phyloP scores from a whole-genome alignment of 2,329 filamentous ascomycete species.

The Aspergillus eucalypticola region DNA sequence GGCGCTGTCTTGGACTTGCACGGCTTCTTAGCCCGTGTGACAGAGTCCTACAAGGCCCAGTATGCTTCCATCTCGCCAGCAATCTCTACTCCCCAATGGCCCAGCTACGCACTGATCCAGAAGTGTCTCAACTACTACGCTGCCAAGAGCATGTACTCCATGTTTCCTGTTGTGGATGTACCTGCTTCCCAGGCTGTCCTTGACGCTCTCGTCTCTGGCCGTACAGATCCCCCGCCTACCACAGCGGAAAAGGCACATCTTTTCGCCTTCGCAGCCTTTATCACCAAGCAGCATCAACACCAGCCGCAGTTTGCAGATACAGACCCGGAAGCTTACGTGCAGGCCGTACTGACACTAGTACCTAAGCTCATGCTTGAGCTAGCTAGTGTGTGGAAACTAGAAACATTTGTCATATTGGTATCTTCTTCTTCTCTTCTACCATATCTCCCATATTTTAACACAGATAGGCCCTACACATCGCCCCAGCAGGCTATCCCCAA shows the following conservation, averaged over 20 bases:
- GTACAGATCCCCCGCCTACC: slow-evolving; percentile 7
- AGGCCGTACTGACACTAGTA: slow-evolving; percentile 22
- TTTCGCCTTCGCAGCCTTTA: slow-evolving; percentile 26
- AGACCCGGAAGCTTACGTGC: slow-evolving; percentile 24
- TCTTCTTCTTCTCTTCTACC: neutral
- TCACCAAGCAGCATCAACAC: slow-evolving; percentile 24
- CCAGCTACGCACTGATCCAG: neutral
- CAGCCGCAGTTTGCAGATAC: slow-evolving; percentile 22
- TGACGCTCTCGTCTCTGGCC: slow-evolving; percentile 15
- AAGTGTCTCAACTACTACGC: slow-evolving; percentile 21
- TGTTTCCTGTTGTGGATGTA: slow-evolving; percentile 27
- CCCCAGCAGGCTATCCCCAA: slow-evolving; percentile 26
- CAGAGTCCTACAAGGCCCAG: slow-evolving; percentile 10
- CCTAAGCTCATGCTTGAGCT: slow-evolving; percentile 23
- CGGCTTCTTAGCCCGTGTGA: slow-evolving; percentile 14
- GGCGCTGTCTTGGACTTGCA: slow-evolving; percentile 20
- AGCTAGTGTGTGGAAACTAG: slow-evolving; percentile 23
- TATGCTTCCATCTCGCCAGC: slow-evolving; percentile 6
- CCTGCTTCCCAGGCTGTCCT: slow-evolving; percentile 18
- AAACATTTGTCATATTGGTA: slow-evolving; percentile 26
- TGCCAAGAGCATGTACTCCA: slow-evolving; percentile 23
- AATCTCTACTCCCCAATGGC: neutral
- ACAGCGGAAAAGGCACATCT: slow-evolving; percentile 21
- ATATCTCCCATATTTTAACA: neutral
- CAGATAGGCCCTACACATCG: slow-evolving; percentile 22